Base-by-base conservation (phyloP, 2,329 filamentous ascomycete species). In the Chrysoporthe austroafricana region DNA sequence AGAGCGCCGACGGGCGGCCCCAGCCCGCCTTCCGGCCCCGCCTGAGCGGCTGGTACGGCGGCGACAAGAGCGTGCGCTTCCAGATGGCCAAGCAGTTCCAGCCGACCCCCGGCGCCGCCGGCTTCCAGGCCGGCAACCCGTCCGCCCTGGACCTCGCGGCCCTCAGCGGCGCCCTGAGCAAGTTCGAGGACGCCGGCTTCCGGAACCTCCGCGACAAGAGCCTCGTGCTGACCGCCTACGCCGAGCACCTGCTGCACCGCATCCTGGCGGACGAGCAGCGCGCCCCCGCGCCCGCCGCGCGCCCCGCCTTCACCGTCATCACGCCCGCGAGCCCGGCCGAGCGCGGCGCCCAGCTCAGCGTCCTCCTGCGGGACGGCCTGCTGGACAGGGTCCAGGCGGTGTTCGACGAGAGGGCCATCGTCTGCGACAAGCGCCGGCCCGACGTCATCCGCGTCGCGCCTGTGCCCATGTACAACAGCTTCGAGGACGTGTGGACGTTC, bases 71-170 rank as follows among this genome's bases (percentile, higher is more conserved):
- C 61, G 88, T 88, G 44, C 85, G 94, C 16, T 97, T 97, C 81
- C 84, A 88, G 72, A 97, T 97, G 94, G 88, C 90, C 66, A 95
- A 93, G 78, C 82, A 83, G 67, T 97, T 96, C 78, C 82, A 89
- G 52, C 93, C 94, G 4, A 91, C 92, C 8, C 81, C 86, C 2
- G 94, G 94, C 50, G 94, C 94, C 0, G 88, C 85, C 44, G 94
- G 94, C 4, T 97, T 88, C 79, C 93, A 97, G 78, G 78, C 95
- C n/a, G 93, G 90, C 62, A 97, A 97, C 76, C 93, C 91, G 1
- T 92, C 88, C 0, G 91, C 90, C 13, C 82, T 96, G 7, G 93
- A 96, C 73, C 85, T 94, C 58, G 91, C 91, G 16, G 87, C 89
- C n/a, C 84, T 97, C 2, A 82, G 88, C 11, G 92, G 89, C 0